phyloP scores from a whole-genome alignment of 495 filamentous ascomycete genomes.

The Neurospora tetrasperma region DNA sequence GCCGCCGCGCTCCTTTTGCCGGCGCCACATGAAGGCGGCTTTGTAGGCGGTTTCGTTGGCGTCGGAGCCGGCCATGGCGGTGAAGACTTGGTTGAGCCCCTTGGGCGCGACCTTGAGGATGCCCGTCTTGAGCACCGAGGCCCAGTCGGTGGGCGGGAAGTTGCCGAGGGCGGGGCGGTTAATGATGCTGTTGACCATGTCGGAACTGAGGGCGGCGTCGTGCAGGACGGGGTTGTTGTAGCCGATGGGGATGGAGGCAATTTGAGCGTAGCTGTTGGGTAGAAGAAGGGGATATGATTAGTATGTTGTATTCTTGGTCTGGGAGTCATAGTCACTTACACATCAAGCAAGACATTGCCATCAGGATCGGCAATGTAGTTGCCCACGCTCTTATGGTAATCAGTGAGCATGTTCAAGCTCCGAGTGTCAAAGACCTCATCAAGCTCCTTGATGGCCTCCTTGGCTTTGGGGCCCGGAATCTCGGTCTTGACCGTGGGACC shows the following conservation, averaged over 20 bases:
- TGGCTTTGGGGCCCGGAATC: conserved; percentile 76
- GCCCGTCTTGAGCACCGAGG: conserved; percentile 72
- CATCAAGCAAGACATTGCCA: conserved; percentile 69
- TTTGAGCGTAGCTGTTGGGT: conserved; percentile 66
- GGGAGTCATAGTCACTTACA: conserved; percentile 42
- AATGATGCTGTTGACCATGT: conserved; percentile 77
- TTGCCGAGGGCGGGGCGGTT: conserved; percentile 94
- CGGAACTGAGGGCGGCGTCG: conserved; percentile 57
- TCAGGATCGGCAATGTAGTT: conserved; percentile 85
- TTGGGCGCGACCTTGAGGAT: conserved; percentile 82
- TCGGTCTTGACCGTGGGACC: conserved; percentile 62
- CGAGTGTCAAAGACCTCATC: conserved; percentile 87
- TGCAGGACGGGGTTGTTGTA: conserved; percentile 87
- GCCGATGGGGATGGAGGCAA: conserved; percentile 92
- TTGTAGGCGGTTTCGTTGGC: conserved; percentile 99
- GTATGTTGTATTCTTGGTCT: neutral
- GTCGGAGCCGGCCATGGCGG: conserved; percentile 88
- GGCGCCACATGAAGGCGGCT: conserved; percentile 96
- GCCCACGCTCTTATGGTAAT: conserved; percentile 64
- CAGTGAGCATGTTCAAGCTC: conserved; percentile 83
- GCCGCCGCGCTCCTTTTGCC: conserved; percentile 81
- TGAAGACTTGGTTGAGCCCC: conserved; percentile 93
- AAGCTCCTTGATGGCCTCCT: conserved; percentile 50
- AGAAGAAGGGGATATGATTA: neutral
- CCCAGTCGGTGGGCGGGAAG: conserved; percentile 90